Base-by-base conservation (phyloP, 2,329 filamentous ascomycete species). In the Aureobasidium sp. region DNA sequence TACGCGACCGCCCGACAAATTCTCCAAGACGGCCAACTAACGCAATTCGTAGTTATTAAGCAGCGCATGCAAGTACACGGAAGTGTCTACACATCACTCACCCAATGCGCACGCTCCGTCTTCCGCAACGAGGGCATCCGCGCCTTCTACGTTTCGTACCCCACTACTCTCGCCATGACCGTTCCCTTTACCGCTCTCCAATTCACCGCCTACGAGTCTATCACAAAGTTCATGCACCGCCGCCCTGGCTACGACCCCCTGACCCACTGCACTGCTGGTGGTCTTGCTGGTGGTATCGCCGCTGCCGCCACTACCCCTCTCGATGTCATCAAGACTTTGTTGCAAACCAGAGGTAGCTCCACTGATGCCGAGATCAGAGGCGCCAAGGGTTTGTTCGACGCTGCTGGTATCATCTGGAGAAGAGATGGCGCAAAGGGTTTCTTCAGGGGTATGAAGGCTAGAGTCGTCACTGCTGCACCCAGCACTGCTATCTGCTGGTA, bases 401-500 rank as follows among this genome's bases (percentile, higher is more conserved):
- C 91, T 8, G 93, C 91, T 65, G 81, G 82, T 65, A 85, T 97
- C 63, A 86, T 97, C 66, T 89, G 91, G 74, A 83, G 85, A 68
- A 85, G 92, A 71, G 93, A 96, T 72, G 94, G 94, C 39, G 81
- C 89, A 69, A 81, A 79, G 61, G 94, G 94, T 3, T 99, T 97
- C 77, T 92, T 97, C 78, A 92, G 95, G 72, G 94, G 94, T 47
- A 84, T 97, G 72, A 87, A 89, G 68, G 94, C 94, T 50, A 83
- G 94, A 70, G 88, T 99, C 51, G 86, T 99, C 65, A 97, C 92
- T 11, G 96, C 94, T 1, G 97, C 97, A 89, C 94, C 94, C 25
- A 97, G 92, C 77, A 99, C 94, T 37, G 94, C 94, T n/a, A 99
- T 99, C 71, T 99, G 94, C 81, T 99, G 94, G 94, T 94, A 73